A percentile compares a stretch with the other conserved stretches of the same genome.
These are phyloP conservation scores for Neonectria hederae DNA, from an alignment of 2,329 filamentous ascomycete species.

Conservation along the genomic window DNA sequence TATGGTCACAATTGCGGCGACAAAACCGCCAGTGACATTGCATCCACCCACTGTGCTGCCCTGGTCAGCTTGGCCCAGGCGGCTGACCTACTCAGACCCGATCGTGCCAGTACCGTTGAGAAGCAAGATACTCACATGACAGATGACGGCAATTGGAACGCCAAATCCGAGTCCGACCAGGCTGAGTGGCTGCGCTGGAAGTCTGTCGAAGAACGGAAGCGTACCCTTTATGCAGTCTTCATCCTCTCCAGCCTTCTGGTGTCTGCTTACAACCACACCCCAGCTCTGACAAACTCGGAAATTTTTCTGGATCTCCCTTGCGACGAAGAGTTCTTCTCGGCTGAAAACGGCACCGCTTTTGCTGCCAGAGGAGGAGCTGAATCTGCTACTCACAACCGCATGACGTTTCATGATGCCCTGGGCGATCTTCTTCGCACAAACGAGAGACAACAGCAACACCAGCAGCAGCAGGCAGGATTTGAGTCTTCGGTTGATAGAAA, in stretches of 20 bases:
- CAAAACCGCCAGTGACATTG: slow-evolving; percentile 89
- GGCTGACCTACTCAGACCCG: slow-evolving; percentile 72
- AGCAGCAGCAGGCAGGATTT: slow-evolving; percentile 59
- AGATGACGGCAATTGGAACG: slow-evolving; percentile 60
- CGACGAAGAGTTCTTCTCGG: slow-evolving; percentile 90
- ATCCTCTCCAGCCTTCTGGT: slow-evolving; percentile 90
- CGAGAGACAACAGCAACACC: slow-evolving; percentile 68
- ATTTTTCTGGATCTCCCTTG: slow-evolving; percentile 89
- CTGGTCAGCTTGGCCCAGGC: slow-evolving; percentile 90
- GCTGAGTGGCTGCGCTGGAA: slow-evolving; percentile 86
- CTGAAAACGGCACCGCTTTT: slow-evolving; percentile 85
- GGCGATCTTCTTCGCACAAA: slow-evolving; percentile 83
- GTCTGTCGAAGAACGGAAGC: slow-evolving; percentile 86
- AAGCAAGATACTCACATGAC: slow-evolving; percentile 67
- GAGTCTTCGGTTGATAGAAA: slow-evolving; percentile 29
- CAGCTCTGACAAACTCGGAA: slow-evolving; percentile 92
- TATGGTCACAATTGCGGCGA: slow-evolving; percentile 96
- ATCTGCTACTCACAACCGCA: slow-evolving; percentile 73
- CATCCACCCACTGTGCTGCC: slow-evolving; percentile 89
- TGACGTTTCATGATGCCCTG: slow-evolving; percentile 84
- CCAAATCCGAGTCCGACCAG: slow-evolving; percentile 61
- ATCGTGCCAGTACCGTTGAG: slow-evolving; percentile 56
- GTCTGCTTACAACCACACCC: slow-evolving; percentile 91
- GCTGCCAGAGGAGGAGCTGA: slow-evolving; percentile 77
- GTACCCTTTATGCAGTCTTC: slow-evolving; percentile 91